phyloP scores from a whole-genome alignment of 1,139 yeast species.

The Saccharomyces hybrid region DNA sequence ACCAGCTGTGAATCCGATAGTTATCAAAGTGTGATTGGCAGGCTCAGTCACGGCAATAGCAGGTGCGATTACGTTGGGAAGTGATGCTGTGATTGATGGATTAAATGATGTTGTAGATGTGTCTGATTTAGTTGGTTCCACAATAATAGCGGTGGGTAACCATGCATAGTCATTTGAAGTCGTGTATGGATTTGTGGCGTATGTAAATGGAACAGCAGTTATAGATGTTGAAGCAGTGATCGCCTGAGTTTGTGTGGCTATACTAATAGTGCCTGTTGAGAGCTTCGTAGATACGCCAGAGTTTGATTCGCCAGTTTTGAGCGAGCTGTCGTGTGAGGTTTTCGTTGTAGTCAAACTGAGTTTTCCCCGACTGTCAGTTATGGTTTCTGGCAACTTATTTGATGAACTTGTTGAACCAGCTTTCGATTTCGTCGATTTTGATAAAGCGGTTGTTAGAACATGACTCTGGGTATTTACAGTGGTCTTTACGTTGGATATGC shows the following conservation, averaged over 20 bases:
- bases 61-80: conserved; percentile 63
- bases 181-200: neutral
- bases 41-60: conserved; percentile 22
- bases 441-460: neutral
- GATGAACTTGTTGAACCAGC: neutral
- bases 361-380: neutral
- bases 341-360: neutral
- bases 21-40: conserved; percentile 43
- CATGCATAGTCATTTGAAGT: conserved; percentile 6
- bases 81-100: conserved; percentile 21
- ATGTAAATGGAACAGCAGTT: neutral
- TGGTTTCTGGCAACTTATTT: neutral
- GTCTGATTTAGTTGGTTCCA: conserved; percentile 4
- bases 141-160: conserved; percentile 14
- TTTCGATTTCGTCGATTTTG: neutral
- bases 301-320: neutral
- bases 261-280: neutral
- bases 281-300: neutral
- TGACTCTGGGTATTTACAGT: neutral
- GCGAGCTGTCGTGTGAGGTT: neutral
- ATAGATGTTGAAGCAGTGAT: neutral
- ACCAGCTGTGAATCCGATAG: conserved; percentile 55
- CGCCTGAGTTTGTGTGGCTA: neutral
- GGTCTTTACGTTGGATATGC: neutral
- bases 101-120: conserved; percentile 6